These are phyloP conservation scores for Plantago major DNA, from an alignment of 257 asterid species.

Conservation along the genomic window DNA sequence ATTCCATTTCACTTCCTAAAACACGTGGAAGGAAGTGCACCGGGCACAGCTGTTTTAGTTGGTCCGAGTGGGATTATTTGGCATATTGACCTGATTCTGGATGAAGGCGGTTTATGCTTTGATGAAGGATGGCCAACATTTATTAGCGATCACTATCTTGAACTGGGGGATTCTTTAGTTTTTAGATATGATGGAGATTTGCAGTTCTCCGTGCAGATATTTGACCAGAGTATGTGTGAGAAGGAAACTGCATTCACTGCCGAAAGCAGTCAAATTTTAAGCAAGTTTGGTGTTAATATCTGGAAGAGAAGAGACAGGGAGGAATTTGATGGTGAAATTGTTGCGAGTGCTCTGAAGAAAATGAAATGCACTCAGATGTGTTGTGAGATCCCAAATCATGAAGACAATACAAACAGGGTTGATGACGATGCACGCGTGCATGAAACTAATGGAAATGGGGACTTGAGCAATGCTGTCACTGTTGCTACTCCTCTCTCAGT, in stretches of 20 bases:
- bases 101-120: conserved; percentile 32
- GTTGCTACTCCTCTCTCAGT: conserved; percentile 46
- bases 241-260: conserved; percentile 60
- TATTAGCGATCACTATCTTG: conserved; percentile 51
- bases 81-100: conserved; percentile 29
- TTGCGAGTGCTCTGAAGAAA: conserved; percentile 62
- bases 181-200: conserved; percentile 70
- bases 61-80: conserved; percentile 56
- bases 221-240: conserved; percentile 72
- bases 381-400: conserved; percentile 33
- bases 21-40: conserved; percentile 41
- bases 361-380: conserved; percentile 41
- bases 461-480: conserved; percentile 37
- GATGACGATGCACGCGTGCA: conserved; percentile 27
- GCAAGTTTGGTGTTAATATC: conserved; percentile 26
- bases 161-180: conserved; percentile 47
- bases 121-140: conserved; percentile 45
- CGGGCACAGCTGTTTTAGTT: conserved; percentile 36
- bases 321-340: conserved; percentile 32
- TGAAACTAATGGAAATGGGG: conserved; percentile 30
- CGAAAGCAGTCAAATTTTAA: conserved; percentile 51
- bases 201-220: conserved; percentile 63
- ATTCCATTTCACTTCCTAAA: conserved; percentile 56
- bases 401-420: conserved; percentile 20
- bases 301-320: conserved; percentile 61